Conservation (phyloP, 2,329 filamentous ascomycete genomes). For the Mycosphaerelloides madeirae region DNA sequence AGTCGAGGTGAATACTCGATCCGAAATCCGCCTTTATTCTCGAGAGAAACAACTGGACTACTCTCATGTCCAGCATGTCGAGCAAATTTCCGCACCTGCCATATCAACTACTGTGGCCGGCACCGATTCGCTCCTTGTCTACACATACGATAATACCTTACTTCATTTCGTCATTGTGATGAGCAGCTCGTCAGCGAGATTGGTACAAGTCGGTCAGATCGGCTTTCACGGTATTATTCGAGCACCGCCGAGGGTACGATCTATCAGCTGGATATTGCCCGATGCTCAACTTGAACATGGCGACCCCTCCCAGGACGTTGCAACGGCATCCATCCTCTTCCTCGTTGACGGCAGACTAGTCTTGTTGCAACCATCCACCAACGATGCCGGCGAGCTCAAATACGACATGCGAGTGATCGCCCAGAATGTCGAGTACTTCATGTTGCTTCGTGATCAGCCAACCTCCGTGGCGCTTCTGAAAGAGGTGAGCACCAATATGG, state of each 20-base stretch:
- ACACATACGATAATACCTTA: slow-evolving; percentile 92
- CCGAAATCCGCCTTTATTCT: slow-evolving; percentile 82
- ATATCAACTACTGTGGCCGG: slow-evolving; percentile 85
- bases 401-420: slow-evolving; percentile 98
- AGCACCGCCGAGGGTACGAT: slow-evolving; percentile 84
- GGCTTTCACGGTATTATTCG: slow-evolving; percentile 94
- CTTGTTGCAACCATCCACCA: slow-evolving; percentile 78
- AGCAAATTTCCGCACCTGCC: slow-evolving; percentile 77
- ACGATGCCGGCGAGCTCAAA: slow-evolving; percentile 78
- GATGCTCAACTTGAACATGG: slow-evolving; percentile 85
- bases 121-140: slow-evolving; percentile 90
- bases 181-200: slow-evolving; percentile 59
- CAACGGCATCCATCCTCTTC: slow-evolving; percentile 87
- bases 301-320: slow-evolving; percentile 92
- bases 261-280: slow-evolving; percentile 91
- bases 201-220: slow-evolving; percentile 95
- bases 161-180: slow-evolving; percentile 89
- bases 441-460: slow-evolving; percentile 78
- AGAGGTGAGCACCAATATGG: slow-evolving; percentile 10
- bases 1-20: slow-evolving; percentile 76
- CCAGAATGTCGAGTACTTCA: slow-evolving; percentile 93
- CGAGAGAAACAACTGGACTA: slow-evolving; percentile 75
- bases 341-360: slow-evolving; percentile 97
- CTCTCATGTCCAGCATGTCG: slow-evolving; percentile 67
- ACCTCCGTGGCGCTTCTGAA: slow-evolving; percentile 19